Evolutionary conservation across 1,284 basidiomycete species (phyloP), one percentile per base, ranked within the genome.

Genomic region (Gymnopus androsaceus): DNA sequence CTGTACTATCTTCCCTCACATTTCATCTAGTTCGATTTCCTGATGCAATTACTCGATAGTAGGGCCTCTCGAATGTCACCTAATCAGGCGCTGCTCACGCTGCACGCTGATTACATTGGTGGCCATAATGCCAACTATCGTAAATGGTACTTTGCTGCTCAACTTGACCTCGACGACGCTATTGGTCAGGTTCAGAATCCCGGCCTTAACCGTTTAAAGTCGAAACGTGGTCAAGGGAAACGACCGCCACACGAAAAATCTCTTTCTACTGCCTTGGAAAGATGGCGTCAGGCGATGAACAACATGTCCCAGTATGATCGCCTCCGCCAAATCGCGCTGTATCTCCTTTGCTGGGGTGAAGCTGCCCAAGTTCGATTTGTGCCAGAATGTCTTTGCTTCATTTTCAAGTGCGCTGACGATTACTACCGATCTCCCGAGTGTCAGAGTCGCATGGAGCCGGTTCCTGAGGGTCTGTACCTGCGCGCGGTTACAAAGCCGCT

Each of bases 391-490:
- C 75, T 98, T 54, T 98, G 95, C 75, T 99, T 98, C 82, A 97
- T 99, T 75, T 99, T 99, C 90, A 98, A 99, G 78, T 99, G 97
- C 69, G 97, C 96, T 23, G 96, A 99, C 72, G 96, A 99, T 75
- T 99, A 98, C 74, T 99, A 99, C 74, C 95, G 96, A 45, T 96
- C 94, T 15, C 90, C 95, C n/a, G 97, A 99, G 70, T 99, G 97
- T 69, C 97, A 99, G 74, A 94, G 87, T 72, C 81, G 94, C 55
- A 79, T 94, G 57, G 96, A 98, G 58, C 87, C 95, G 0, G 94
- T 98, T 0, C 94, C 95, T 0, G 97, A 99, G 67, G 97, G 96
- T 1, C 78, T 98, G 15, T 99, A 98, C 71, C 80, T 99, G 27
- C 86, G 89, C 41, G 81, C 92, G 1, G 94, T 99, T 63, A 82